phyloP scores from a whole-genome alignment of 306 rosid species.

The Cicer yamashitae region DNA sequence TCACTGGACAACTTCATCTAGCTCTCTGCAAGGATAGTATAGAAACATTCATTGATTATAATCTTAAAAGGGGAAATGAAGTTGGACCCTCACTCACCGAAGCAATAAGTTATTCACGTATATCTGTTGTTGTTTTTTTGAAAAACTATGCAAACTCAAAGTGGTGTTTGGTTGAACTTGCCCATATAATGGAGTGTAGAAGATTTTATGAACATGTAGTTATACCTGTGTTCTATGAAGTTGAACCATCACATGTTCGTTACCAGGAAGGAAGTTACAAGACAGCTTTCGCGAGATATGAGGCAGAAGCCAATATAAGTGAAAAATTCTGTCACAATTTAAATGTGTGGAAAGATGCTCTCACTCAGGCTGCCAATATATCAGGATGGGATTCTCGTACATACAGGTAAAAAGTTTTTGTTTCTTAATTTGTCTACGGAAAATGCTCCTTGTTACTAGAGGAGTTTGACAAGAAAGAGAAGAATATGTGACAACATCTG shows the following conservation, averaged over 20 bases:
- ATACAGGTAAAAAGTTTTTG: background rate
- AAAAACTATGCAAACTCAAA: constrained; percentile 31
- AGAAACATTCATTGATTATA: background rate
- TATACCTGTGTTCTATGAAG: constrained; percentile 27
- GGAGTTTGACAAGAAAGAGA: no score
- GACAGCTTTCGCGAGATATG: background rate
- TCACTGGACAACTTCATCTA: background rate
- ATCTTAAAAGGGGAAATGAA: constrained; percentile 9
- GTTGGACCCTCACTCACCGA: background rate
- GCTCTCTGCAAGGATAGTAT: background rate
- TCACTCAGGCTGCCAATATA: constrained; percentile 31
- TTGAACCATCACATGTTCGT: constrained; percentile 33
- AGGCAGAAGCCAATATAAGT: background rate
- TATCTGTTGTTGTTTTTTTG: constrained; percentile 25
- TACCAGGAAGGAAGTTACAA: background rate
- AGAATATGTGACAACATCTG: no score
- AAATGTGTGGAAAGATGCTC: constrained; percentile 27
- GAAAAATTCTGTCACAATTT: background rate
- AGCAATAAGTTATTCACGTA: background rate
- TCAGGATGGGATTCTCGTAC: constrained; percentile 39
- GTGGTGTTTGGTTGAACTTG: constrained; percentile 43
- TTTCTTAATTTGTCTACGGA: background rate
- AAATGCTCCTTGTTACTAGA: background rate
- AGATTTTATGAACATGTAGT: background rate
- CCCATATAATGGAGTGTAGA: constrained; percentile 21